Evolutionary conservation across 176 grass and related monocot species (phyloP).

Genomic region (Triticum urartu): DNA sequence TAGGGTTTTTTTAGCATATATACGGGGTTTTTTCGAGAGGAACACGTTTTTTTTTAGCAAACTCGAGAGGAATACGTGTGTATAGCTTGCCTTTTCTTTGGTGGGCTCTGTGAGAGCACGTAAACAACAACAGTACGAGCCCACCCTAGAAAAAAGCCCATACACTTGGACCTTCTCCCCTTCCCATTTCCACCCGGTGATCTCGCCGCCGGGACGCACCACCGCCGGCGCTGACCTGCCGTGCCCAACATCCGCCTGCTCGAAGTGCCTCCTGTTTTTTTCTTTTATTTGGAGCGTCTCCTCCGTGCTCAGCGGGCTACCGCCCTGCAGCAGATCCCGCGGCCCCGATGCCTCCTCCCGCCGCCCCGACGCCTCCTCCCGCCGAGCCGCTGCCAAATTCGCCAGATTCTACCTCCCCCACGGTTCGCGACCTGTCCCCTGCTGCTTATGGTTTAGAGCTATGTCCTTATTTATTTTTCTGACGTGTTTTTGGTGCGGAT

Average conservation of each 20-base stretch:
- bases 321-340: neutral
- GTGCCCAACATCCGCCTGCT: neutral
- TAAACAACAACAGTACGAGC: neutral
- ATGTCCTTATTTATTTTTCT: neutral
- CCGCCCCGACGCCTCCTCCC: conserved; percentile 8
- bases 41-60: no score
- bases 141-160: neutral
- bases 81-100: no score
- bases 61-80: no score
- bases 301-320: neutral
- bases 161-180: neutral
- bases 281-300: neutral
- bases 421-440: neutral
- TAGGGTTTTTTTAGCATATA: no score
- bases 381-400: conserved; percentile 2
- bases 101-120: no score
- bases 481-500: conserved; percentile 5
- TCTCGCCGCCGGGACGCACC: conserved; percentile 28
- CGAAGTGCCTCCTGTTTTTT: neutral
- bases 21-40: no score
- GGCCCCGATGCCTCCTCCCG: neutral
- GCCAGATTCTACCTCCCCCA: neutral
- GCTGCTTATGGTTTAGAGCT: neutral
- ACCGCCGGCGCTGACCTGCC: neutral
- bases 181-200: conserved; percentile 11